These are phyloP conservation scores for Sonneratia caseolaris DNA, from an alignment of 345 rosid species.

Conservation along the genomic window DNA sequence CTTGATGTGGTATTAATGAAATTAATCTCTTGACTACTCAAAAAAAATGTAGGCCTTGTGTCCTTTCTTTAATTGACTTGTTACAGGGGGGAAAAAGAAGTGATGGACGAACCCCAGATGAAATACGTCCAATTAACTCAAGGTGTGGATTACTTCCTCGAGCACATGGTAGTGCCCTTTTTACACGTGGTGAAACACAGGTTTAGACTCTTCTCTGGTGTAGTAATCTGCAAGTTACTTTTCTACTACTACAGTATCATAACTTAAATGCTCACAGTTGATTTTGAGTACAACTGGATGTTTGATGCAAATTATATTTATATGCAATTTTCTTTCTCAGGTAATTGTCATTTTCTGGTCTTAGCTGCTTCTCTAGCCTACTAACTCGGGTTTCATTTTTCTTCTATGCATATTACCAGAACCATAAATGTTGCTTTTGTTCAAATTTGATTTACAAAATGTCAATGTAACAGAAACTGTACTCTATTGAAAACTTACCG, in stretches of 20 bases:
- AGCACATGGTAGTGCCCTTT: slow-evolving; percentile 96
- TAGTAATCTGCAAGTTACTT: neutral
- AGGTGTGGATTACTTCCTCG: slow-evolving; percentile 91
- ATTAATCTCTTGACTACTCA: too few species aligned
- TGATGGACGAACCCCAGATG: slow-evolving; percentile 77
- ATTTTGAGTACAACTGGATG: neutral
- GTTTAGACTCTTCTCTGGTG: slow-evolving; percentile 20
- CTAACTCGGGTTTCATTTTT: too few species aligned
- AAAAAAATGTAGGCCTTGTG: neutral
- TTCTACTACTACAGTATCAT: neutral
- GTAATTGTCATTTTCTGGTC: too few species aligned
- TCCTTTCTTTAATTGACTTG: slow-evolving; percentile 12
- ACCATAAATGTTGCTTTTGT: neutral
- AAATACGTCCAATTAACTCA: slow-evolving; percentile 79
- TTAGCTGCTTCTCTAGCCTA: too few species aligned
- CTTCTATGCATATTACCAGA: neutral
- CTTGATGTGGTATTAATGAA: too few species aligned
- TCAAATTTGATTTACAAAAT: neutral
- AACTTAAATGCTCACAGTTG: neutral
- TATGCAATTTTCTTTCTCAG: neutral
- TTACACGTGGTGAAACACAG: slow-evolving; percentile 99
- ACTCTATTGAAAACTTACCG: neutral
- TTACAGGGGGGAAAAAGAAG: slow-evolving; percentile 89
- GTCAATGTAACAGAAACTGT: neutral
- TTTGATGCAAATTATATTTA: neutral